Percentiles rank a stretch among this genome's conserved stretches.
These are phyloP conservation scores for Boletellus sp. DNA, from an alignment of 768 basidiomycete genomes.

Conservation along the genomic window DNA sequence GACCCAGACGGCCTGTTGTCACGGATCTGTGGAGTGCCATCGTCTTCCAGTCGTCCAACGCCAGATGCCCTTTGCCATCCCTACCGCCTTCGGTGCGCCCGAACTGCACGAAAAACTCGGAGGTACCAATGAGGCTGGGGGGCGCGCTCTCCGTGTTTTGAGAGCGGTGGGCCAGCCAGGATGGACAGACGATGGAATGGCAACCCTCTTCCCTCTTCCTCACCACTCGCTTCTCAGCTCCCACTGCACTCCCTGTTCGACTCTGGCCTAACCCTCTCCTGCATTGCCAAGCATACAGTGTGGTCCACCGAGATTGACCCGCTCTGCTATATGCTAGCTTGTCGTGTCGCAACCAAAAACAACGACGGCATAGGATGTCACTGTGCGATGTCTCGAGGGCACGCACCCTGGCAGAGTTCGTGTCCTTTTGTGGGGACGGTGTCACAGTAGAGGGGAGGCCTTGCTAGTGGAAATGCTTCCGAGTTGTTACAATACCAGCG, in stretches of 20 bases:
- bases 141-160: constrained; percentile 18
- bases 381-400: constrained; percentile 24
- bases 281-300: constrained; percentile 32
- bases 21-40: constrained; percentile 27
- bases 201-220: too few species aligned
- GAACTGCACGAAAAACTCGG: too few species aligned
- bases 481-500: constrained; percentile 31
- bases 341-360: too few species aligned
- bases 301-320: too few species aligned
- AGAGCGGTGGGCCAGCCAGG: too few species aligned
- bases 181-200: too few species aligned
- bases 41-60: constrained; percentile 24
- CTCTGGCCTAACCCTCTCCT: constrained; percentile 37
- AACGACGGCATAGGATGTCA: too few species aligned
- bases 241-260: too few species aligned
- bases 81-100: constrained; percentile 15
- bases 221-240: too few species aligned
- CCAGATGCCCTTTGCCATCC: constrained; percentile 13
- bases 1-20: constrained; percentile 13
- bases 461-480: constrained; percentile 30
- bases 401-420: constrained; percentile 30
- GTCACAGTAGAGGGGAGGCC: constrained; percentile 18
- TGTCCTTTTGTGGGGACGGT: constrained; percentile 33
- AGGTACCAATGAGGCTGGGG: constrained; percentile 5
- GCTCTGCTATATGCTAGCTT: too few species aligned